Evolutionary conservation across 768 basidiomycete genomes (phyloP).

Genomic region (Trametes cinnabarina): DNA sequence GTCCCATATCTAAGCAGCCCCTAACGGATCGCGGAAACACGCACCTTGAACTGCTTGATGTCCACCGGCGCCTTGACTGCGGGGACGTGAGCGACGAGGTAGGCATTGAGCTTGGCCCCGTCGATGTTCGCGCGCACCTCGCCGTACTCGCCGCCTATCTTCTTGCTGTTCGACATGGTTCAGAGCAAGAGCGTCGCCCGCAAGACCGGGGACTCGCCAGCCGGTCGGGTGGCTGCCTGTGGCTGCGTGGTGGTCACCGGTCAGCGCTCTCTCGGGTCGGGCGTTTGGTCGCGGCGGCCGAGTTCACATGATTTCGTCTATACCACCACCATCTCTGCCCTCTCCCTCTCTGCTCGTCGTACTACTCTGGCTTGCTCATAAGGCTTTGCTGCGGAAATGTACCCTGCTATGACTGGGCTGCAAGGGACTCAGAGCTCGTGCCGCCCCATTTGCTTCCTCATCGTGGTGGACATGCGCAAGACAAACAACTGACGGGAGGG

Average conservation of each 20-base stretch:
- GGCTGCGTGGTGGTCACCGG: too few relatives aligned
- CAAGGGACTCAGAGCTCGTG: too few relatives aligned
- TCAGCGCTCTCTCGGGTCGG: too few relatives aligned
- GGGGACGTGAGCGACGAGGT: slow-evolving; percentile 56
- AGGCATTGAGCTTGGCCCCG: slow-evolving; percentile 57
- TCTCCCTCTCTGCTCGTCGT: too few relatives aligned
- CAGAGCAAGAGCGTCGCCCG: background rate
- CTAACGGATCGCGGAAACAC: background rate
- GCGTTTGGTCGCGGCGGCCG: too few relatives aligned
- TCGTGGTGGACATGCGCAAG: too few relatives aligned
- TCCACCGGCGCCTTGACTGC: slow-evolving; percentile 61
- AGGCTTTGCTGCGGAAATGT: too few relatives aligned
- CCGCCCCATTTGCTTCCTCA: too few relatives aligned
- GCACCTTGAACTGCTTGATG: slow-evolving; percentile 91
- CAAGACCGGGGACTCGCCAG: background rate
- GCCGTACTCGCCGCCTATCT: slow-evolving; percentile 75
- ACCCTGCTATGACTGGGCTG: too few relatives aligned
- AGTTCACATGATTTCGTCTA: background rate
- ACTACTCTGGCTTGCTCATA: too few relatives aligned
- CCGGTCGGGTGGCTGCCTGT: background rate
- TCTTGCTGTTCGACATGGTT: slow-evolving; percentile 31
- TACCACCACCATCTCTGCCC: too few relatives aligned
- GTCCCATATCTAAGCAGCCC: background rate
- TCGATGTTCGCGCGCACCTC: slow-evolving; percentile 70
- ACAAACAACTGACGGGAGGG: too few relatives aligned